Base-by-base conservation (phyloP, 2,329 filamentous ascomycete species). In the Hyphodiscus sp. region DNA sequence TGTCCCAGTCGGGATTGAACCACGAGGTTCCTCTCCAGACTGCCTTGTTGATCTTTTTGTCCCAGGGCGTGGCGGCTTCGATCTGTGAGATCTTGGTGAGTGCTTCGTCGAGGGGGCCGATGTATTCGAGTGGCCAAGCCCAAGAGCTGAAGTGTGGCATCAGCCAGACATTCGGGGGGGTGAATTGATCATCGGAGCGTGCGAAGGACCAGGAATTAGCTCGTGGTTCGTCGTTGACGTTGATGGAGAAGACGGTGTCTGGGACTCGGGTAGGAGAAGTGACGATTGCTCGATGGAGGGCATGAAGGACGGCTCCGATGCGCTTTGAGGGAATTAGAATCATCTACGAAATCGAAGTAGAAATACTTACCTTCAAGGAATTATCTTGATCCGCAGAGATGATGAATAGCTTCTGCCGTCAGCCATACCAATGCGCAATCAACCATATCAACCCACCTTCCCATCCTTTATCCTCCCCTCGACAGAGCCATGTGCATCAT, bases 81-180 rank as follows among this genome's bases (percentile, higher is more conserved):
- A 78, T 59, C 0, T 19, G n/a, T 3, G 66, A 38, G 51, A 77
- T 75, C 49, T 68, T 69, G 0, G 47, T 30, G 0, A 73, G 62
- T 0, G 74, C 76, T 47, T 71, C 67, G 13, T 67, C 58, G 16
- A 78, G 62, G 5, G 74, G 74, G 7, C 70, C 71, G 64, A 76
- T 76, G 69, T 76, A 76, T 52, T 73, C 74, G 33, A 48, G 7
- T 10, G 74, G 69, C 78, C 78, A 81, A 6, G 75, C 72, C 74
- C 74, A 81, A 68, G 75, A 79, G 61, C 71, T 73, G 71, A 78
- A 83, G 69, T 77, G 80, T 53, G 78, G 78, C 68, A 81, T 76
- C 5, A 77, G 63, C 67, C 78, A 80, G 52, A 69, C 69, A 33
- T 73, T 72, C 23, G 57, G 51, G 66, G 68, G 4, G 55, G 57